phyloP scores from a whole-genome alignment of 2,329 filamentous ascomycete genomes.

The Monilinia aucupariae region DNA sequence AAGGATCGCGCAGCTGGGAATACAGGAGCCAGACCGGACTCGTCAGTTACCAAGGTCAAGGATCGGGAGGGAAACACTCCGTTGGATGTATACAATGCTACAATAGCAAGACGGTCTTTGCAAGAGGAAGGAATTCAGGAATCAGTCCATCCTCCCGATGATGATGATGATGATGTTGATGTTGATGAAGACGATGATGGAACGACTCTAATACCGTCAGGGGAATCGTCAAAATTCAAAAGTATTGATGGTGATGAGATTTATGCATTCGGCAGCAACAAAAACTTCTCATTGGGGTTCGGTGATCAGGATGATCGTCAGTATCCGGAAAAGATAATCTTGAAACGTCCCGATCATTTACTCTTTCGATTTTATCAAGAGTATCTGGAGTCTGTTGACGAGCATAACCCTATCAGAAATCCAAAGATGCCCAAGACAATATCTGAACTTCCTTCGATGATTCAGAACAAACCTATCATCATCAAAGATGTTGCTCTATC shows the following conservation, averaged over 20 bases:
- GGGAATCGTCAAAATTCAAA: conserved; percentile 10
- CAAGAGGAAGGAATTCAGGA: conserved; percentile 33
- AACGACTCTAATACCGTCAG: conserved; percentile 22
- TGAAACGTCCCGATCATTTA: conserved; percentile 73
- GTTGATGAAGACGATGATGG: conserved; percentile 40
- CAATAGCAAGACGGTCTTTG: conserved; percentile 72
- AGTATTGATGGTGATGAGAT: conserved; percentile 69
- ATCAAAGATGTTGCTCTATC: conserved; percentile 82
- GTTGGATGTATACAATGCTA: conserved; percentile 86
- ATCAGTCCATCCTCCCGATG: conserved; percentile 9
- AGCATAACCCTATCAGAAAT: conserved; percentile 21
- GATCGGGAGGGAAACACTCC: conserved; percentile 92
- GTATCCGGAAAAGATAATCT: conserved; percentile 75
- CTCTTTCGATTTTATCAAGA: conserved; percentile 68
- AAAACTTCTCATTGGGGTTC: conserved; percentile 85
- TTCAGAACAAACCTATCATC: conserved; percentile 65
- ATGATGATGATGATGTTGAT: conserved; percentile 39
- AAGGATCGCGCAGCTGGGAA: conserved; percentile 41
- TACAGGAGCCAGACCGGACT: conserved; percentile 55
- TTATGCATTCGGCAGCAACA: conserved; percentile 93
- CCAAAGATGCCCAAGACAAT: conserved; percentile 32
- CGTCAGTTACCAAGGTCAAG: conserved; percentile 83
- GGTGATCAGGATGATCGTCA: conserved; percentile 95
- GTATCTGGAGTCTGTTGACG: conserved; percentile 44
- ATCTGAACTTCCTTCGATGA: conserved; percentile 62